Conservation (phyloP, 176 grass and related monocot genomes). For the Saccharum officinarum region DNA sequence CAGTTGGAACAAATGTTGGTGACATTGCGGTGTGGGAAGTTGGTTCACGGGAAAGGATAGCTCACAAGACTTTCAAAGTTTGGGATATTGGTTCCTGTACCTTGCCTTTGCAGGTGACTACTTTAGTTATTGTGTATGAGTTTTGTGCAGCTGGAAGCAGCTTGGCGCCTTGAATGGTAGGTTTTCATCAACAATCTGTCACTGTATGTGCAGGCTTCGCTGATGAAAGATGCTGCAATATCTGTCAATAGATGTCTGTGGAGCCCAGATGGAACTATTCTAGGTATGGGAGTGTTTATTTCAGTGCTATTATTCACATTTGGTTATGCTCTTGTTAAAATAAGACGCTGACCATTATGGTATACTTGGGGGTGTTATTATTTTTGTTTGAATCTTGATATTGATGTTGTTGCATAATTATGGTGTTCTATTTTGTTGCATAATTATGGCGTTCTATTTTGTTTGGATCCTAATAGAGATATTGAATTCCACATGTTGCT, state of each 20-base stretch:
- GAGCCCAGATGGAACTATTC: slow-evolving; percentile 93
- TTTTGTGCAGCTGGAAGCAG: slow-evolving; percentile 27
- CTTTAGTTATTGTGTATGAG: slow-evolving; percentile 16
- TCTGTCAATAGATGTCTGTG: slow-evolving; percentile 98
- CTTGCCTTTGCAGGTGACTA: slow-evolving; percentile 82
- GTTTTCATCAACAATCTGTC: slow-evolving; percentile 28
- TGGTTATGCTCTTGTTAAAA: background rate
- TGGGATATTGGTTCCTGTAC: slow-evolving; percentile 84
- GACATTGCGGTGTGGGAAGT: slow-evolving; percentile 98
- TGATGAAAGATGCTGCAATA: slow-evolving; percentile 99
- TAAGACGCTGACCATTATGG: background rate
- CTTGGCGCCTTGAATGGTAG: background rate
- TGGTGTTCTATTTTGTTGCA: background rate
- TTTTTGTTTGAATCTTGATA: slow-evolving; percentile 3
- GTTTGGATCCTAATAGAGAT: background rate
- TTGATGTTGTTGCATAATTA: slow-evolving; percentile 8
- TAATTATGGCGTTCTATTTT: slow-evolving; percentile 10
- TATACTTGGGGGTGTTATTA: slow-evolving; percentile 5
- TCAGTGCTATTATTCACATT: slow-evolving; percentile 1
- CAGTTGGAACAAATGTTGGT: slow-evolving; percentile 99
- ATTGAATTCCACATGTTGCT: background rate
- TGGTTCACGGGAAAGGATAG: slow-evolving; percentile 93
- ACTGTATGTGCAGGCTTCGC: slow-evolving; percentile 56
- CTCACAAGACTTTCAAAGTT: slow-evolving; percentile 96
- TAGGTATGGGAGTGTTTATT: slow-evolving; percentile 55